These are phyloP conservation scores for Coleophoma cylindrospora DNA, from an alignment of 2,329 filamentous ascomycete species.

Conservation along the genomic window DNA sequence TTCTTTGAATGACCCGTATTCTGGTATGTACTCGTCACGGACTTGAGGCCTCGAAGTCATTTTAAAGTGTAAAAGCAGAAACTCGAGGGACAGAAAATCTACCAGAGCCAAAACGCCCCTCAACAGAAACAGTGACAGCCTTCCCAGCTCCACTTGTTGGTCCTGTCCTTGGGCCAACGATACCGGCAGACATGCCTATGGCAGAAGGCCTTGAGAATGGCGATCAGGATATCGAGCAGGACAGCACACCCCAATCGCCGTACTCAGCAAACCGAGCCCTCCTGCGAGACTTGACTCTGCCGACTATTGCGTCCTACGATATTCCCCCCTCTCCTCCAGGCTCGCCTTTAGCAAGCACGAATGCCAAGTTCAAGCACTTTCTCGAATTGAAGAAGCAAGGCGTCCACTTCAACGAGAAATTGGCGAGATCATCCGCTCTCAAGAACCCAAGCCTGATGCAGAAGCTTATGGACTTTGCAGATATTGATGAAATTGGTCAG, in stretches of 20 bases:
- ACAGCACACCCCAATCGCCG: constrained; percentile 43
- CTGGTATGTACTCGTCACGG: constrained; percentile 9
- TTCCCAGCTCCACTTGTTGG: constrained; percentile 18
- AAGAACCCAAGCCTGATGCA: constrained; percentile 69
- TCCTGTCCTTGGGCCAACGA: constrained; percentile 21
- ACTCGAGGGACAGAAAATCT: constrained; percentile 6
- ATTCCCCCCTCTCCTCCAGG: constrained; percentile 71
- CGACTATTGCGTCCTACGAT: constrained; percentile 63
- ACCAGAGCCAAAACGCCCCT: not conserved
- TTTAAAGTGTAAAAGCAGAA: constrained; percentile 12
- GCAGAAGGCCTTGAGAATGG: constrained; percentile 10
- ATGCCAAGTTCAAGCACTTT: constrained; percentile 68
- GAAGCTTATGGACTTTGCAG: constrained; percentile 68
- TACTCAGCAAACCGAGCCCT: constrained; percentile 61
- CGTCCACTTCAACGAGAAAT: constrained; percentile 72
- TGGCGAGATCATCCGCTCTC: constrained; percentile 61
- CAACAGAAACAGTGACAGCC: not conserved
- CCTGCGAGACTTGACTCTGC: constrained; percentile 69
- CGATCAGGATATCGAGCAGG: constrained; percentile 24
- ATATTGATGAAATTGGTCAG: constrained; percentile 49
- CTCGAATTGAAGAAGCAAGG: constrained; percentile 72
- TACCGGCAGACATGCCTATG: constrained; percentile 10
- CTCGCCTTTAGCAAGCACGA: constrained; percentile 46
- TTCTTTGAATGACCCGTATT: constrained; percentile 10
- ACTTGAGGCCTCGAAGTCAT: not conserved